These are phyloP conservation scores for Neostapfia colusana DNA, from an alignment of 176 grass and related monocot species.

Conservation along the genomic window DNA sequence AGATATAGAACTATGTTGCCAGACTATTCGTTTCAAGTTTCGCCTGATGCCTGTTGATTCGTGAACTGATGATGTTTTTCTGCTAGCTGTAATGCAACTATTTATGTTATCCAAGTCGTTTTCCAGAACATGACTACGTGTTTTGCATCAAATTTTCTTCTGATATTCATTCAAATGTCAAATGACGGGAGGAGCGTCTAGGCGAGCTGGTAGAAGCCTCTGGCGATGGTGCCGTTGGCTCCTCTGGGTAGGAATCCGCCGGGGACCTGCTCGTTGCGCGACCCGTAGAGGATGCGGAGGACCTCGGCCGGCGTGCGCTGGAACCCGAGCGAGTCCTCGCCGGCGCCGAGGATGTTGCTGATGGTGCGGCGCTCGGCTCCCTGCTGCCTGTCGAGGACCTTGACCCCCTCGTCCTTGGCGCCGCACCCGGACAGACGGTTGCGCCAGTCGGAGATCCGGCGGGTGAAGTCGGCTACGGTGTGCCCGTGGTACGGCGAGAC, in stretches of 20 bases:
- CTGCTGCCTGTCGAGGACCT: slow-evolving; percentile 38
- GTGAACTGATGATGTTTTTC: slow-evolving; percentile 21
- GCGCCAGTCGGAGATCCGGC: slow-evolving; percentile 50
- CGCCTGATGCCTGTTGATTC: slow-evolving; percentile 23
- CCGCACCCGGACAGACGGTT: slow-evolving; percentile 52
- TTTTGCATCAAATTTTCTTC: too few species aligned
- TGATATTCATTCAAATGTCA: too few species aligned
- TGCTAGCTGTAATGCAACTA: slow-evolving; percentile 19
- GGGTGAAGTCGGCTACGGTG: slow-evolving; percentile 73
- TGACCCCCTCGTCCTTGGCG: slow-evolving; percentile 70
- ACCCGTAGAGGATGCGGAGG: slow-evolving; percentile 73
- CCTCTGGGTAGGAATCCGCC: slow-evolving; percentile 70
- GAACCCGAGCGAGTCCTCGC: slow-evolving; percentile 61
- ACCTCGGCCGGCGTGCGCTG: slow-evolving; percentile 65
- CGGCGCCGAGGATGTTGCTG: slow-evolving; percentile 68
- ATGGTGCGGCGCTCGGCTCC: slow-evolving; percentile 56
- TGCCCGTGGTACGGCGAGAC: slow-evolving; percentile 57
- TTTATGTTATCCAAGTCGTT: slow-evolving; percentile 32
- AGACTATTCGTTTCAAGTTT: slow-evolving; percentile 31
- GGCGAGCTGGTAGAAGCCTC: slow-evolving; percentile 43
- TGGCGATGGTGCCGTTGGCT: slow-evolving; percentile 62
- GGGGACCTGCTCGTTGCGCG: slow-evolving; percentile 52
- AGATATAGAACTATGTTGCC: slow-evolving; percentile 34
- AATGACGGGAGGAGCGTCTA: background rate
- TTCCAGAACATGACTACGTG: background rate